A percentile compares a stretch with the other conserved stretches of the same genome.
phyloP scores from a whole-genome alignment of 108 stramenopile genomes.

The Heterococcus sp. region DNA sequence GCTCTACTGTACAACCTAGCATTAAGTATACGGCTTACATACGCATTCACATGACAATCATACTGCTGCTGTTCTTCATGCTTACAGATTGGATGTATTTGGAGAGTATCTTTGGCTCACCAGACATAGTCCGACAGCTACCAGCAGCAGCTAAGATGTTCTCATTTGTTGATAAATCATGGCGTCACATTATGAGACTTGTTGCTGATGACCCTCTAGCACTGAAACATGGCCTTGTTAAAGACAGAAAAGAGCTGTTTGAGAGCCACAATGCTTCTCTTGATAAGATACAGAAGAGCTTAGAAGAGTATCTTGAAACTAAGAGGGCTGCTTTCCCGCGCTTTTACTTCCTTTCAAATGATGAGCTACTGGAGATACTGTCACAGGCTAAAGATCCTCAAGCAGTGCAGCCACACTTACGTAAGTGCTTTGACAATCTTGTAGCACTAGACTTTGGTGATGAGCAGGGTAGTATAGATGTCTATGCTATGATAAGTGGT shows the following conservation, averaged over 20 bases:
- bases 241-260: conserved; percentile 59
- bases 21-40: too few species aligned
- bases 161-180: conserved; percentile 62
- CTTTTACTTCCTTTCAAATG: conserved; percentile 65
- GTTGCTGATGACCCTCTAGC: conserved; percentile 64
- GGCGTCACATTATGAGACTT: conserved; percentile 58
- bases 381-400: conserved; percentile 67
- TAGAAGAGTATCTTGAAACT: conserved; percentile 71
- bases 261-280: conserved; percentile 58
- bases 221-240: conserved; percentile 54
- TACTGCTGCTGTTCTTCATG: too few species aligned
- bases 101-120: conserved; percentile 66
- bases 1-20: too few species aligned
- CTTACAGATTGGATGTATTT: conserved; percentile 76
- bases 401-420: conserved; percentile 69
- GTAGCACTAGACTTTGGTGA: conserved; percentile 61
- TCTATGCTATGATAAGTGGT: conserved; percentile 59
- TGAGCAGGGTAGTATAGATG: conserved; percentile 55
- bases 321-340: conserved; percentile 67
- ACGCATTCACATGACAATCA: too few species aligned
- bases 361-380: conserved; percentile 62
- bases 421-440: conserved; percentile 70
- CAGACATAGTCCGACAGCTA: conserved; percentile 68
- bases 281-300: conserved; percentile 67
- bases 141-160: conserved; percentile 64